phyloP scores from a whole-genome alignment of 768 basidiomycete genomes.

The Rickenella mellea region DNA sequence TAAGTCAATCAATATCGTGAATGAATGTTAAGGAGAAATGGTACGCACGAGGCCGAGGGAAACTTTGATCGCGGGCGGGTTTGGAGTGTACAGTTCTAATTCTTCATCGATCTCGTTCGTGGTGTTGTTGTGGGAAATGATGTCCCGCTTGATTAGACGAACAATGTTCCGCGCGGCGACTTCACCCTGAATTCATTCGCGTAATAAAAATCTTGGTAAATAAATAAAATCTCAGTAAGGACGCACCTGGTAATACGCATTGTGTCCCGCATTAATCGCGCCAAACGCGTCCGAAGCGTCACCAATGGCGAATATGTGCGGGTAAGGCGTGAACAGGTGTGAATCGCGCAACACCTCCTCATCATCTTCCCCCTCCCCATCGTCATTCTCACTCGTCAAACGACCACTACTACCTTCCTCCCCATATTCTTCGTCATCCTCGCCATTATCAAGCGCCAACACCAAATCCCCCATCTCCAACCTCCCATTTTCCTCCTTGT shows the following conservation, averaged over 20 bases:
- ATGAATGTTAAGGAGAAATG: not conserved
- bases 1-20: too few species aligned
- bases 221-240: not conserved
- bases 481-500: constrained; percentile 7
- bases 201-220: not conserved
- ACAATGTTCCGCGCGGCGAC: constrained; percentile 49
- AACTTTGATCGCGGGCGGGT: constrained; percentile 48
- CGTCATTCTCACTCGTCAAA: too few species aligned
- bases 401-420: too few species aligned
- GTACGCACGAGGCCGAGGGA: constrained; percentile 46
- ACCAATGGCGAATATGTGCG: constrained; percentile 52
- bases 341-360: too few species aligned
- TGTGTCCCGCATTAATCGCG: constrained; percentile 52
- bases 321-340: constrained; percentile 32
- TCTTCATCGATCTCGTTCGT: not conserved
- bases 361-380: too few species aligned
- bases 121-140: constrained; percentile 7
- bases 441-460: too few species aligned
- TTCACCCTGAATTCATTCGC: constrained; percentile 24
- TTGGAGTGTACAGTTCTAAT: constrained; percentile 33
- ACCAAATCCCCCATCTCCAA: too few species aligned
- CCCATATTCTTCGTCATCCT: too few species aligned
- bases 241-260: constrained; percentile 38
- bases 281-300: constrained; percentile 59
- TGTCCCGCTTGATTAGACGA: constrained; percentile 26